A percentile compares a stretch with the other conserved stretches of the same genome.
These are phyloP conservation scores for Arthroderma sp. DNA, from an alignment of 2,329 filamentous ascomycete genomes.

Conservation along the genomic window DNA sequence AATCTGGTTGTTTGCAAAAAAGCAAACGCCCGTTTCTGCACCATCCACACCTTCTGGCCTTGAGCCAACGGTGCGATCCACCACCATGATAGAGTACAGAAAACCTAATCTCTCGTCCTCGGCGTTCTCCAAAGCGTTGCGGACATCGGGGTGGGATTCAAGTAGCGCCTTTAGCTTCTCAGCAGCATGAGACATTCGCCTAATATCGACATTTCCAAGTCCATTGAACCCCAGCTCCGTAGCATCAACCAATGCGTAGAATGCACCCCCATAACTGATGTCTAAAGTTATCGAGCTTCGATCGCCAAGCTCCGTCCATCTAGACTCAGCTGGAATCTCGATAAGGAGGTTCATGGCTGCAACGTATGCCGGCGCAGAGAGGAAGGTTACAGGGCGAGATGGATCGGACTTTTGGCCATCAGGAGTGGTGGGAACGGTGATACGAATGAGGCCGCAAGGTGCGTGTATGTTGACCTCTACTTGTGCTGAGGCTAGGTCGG, in stretches of 20 bases:
- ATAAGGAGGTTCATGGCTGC: constrained; percentile 21
- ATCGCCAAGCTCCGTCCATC: constrained; percentile 28
- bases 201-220: constrained; percentile 18
- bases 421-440: constrained; percentile 27
- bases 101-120: constrained; percentile 22
- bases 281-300: constrained; percentile 19
- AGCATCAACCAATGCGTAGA: constrained; percentile 28
- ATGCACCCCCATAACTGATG: constrained; percentile 34
- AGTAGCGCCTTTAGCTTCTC: constrained; percentile 22
- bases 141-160: constrained; percentile 10
- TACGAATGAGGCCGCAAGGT: constrained; percentile 31
- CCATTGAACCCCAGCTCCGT: constrained; percentile 28
- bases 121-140: constrained; percentile 18
- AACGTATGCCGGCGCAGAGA: constrained; percentile 32
- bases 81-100: constrained; percentile 32
- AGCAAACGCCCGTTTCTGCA: constrained; percentile 32
- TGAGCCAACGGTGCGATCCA: constrained; percentile 16
- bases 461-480: constrained; percentile 29
- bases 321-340: constrained; percentile 15
- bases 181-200: constrained; percentile 20
- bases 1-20: constrained; percentile 35
- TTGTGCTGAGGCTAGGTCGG: constrained; percentile 15
- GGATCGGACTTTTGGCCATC: constrained; percentile 22
- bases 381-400: constrained; percentile 26
- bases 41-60: constrained; percentile 12